phyloP scores from a whole-genome alignment of 2,329 filamentous ascomycete genomes.

The Triangularia verruculosa region DNA sequence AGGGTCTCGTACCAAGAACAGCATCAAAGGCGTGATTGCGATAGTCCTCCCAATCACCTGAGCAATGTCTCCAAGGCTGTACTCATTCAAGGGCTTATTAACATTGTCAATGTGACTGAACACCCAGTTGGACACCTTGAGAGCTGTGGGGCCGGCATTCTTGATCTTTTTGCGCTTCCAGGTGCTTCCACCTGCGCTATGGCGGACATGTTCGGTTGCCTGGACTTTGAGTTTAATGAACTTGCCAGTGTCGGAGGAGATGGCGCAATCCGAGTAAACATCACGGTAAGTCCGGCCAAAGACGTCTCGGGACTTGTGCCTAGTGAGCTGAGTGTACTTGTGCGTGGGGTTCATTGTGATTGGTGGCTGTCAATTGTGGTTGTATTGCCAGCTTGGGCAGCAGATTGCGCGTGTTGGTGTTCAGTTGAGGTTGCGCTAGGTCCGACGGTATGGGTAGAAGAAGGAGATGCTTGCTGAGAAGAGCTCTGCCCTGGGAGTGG shows the following conservation, averaged over 20 bases:
- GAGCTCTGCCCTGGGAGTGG: background rate
- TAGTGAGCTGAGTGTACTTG: background rate
- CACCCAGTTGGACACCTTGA: constrained; percentile 1
- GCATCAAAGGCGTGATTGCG: background rate
- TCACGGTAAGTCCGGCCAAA: background rate
- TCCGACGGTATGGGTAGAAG: background rate
- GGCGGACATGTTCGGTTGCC: background rate
- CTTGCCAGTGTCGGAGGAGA: background rate
- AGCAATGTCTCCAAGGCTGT: background rate
- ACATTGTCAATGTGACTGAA: background rate
- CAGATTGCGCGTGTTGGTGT: background rate
- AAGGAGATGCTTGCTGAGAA: background rate
- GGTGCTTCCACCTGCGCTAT: background rate
- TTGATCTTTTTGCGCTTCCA: background rate
- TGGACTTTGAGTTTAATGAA: constrained; percentile 1
- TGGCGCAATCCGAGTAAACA: background rate
- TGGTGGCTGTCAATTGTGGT: background rate
- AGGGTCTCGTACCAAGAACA: background rate
- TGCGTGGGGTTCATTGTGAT: background rate
- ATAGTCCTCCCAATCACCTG: background rate
- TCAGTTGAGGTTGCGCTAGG: background rate
- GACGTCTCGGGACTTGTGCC: background rate
- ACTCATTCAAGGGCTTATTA: background rate
- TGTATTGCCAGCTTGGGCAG: background rate
- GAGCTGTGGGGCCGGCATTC: background rate